phyloP scores from a whole-genome alignment of 331 rosid species.

The Arachis monticola region DNA sequence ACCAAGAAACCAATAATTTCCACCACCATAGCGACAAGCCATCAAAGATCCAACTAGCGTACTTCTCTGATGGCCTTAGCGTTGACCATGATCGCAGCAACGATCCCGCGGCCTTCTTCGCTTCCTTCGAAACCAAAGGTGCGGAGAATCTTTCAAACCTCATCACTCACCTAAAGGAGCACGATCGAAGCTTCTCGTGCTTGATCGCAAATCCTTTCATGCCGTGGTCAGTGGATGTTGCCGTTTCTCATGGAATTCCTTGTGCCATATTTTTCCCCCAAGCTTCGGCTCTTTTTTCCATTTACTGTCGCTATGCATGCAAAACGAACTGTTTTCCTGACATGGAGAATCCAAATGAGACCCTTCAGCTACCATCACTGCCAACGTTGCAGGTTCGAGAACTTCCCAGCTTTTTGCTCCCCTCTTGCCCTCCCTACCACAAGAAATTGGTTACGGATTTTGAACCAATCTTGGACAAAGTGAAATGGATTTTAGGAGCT shows the following conservation, averaged over 20 bases:
- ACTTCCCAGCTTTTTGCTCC: conserved; percentile 48
- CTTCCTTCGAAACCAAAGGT: conserved; percentile 30
- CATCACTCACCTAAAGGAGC: neutral
- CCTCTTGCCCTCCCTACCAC: conserved; percentile 24
- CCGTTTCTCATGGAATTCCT: conserved; percentile 36
- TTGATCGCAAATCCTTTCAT: conserved; percentile 45
- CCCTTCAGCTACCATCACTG: conserved; percentile 38
- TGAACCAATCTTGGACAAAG: conserved; percentile 7
- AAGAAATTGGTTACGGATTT: conserved; percentile 10
- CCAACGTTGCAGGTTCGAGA: conserved; percentile 37
- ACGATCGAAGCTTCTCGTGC: conserved; percentile 33
- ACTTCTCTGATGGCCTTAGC: conserved; percentile 57
- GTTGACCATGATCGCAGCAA: conserved; percentile 41
- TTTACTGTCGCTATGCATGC: conserved; percentile 35
- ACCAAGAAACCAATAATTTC: neutral
- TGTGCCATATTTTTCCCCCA: conserved; percentile 58
- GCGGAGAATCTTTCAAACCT: conserved; percentile 43
- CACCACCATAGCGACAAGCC: neutral
- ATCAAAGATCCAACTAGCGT: conserved; percentile 25
- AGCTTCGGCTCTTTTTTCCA: conserved; percentile 49
- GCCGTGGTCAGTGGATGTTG: conserved; percentile 48
- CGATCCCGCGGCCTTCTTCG: neutral
- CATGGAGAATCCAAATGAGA: conserved; percentile 30
- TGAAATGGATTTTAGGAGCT: conserved; percentile 46
- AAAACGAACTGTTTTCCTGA: conserved; percentile 24